These are phyloP conservation scores for Chytriomyces sp. DNA, from an alignment of 192 early-diverging fungal species.

Conservation along the genomic window DNA sequence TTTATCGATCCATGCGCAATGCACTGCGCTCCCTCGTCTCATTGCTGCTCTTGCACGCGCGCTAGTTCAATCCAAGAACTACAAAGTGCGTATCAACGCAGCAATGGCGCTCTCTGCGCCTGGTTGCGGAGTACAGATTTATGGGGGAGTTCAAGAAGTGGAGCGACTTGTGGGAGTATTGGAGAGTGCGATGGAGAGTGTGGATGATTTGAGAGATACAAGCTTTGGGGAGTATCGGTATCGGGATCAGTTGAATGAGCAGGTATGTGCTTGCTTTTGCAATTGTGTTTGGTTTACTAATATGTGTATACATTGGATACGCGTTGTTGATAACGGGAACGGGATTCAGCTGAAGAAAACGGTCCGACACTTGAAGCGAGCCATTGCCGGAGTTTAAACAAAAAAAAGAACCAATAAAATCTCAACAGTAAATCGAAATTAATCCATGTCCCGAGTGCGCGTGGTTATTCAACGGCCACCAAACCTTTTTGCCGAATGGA, in stretches of 20 bases:
- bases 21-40: constrained; percentile 55
- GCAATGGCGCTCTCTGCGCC: constrained; percentile 40
- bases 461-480: background rate
- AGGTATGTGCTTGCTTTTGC: constrained; percentile 55
- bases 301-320: too few species aligned
- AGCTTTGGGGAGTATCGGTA: constrained; percentile 52
- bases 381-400: too few species aligned
- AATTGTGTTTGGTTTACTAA: too few species aligned
- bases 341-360: too few species aligned
- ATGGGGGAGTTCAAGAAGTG: background rate
- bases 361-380: too few species aligned
- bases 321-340: too few species aligned
- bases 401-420: too few species aligned
- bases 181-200: constrained; percentile 8
- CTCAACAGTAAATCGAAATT: too few species aligned
- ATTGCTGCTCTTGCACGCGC: constrained; percentile 61
- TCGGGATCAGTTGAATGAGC: constrained; percentile 35
- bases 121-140: background rate
- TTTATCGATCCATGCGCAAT: constrained; percentile 38
- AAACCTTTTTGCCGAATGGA: background rate
- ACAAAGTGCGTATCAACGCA: constrained; percentile 80
- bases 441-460: background rate
- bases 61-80: constrained; percentile 67
- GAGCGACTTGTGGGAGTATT: constrained; percentile 20
- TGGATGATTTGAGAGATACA: constrained; percentile 39